These are phyloP conservation scores for Botrytis galanthina DNA, from an alignment of 2,329 filamentous ascomycete genomes.

Conservation along the genomic window DNA sequence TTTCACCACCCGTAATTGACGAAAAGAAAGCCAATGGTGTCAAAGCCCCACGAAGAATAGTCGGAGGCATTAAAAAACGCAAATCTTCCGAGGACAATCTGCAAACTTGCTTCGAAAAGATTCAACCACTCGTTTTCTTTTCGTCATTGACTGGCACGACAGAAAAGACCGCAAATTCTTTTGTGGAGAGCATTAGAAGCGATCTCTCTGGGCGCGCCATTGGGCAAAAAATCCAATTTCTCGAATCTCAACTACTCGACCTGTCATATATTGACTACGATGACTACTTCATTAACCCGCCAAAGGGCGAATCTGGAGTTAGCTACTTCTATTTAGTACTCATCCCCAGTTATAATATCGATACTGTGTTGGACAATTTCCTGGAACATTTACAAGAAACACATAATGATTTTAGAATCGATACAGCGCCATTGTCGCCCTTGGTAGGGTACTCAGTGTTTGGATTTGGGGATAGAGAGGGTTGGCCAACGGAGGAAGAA, in stretches of 20 bases:
- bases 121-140: conserved; percentile 82
- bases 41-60: conserved; percentile 42
- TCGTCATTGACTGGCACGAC: conserved; percentile 85
- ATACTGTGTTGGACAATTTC: conserved; percentile 85
- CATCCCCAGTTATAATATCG: conserved; percentile 91
- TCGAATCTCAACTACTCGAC: conserved; percentile 67
- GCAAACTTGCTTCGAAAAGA: conserved; percentile 41
- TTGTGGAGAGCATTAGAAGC: conserved; percentile 54
- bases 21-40: conserved; percentile 31
- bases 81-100: conserved; percentile 36
- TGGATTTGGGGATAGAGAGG: conserved; percentile 86
- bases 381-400: conserved; percentile 86
- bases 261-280: conserved; percentile 87
- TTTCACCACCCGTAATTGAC: conserved; percentile 7
- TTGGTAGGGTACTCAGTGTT: conserved; percentile 90
- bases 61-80: conserved; percentile 36
- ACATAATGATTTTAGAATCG: conserved; percentile 94
- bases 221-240: conserved; percentile 41
- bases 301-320: conserved; percentile 53
- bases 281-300: conserved; percentile 81
- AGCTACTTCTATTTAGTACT: conserved; percentile 81
- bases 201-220: conserved; percentile 31
- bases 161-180: conserved; percentile 65
- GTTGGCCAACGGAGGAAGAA: conserved; percentile 86
- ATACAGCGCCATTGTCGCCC: conserved; percentile 75